Conservation (phyloP, 2,329 filamentous ascomycete species). For the Zymoseptoria pseudotritici region DNA sequence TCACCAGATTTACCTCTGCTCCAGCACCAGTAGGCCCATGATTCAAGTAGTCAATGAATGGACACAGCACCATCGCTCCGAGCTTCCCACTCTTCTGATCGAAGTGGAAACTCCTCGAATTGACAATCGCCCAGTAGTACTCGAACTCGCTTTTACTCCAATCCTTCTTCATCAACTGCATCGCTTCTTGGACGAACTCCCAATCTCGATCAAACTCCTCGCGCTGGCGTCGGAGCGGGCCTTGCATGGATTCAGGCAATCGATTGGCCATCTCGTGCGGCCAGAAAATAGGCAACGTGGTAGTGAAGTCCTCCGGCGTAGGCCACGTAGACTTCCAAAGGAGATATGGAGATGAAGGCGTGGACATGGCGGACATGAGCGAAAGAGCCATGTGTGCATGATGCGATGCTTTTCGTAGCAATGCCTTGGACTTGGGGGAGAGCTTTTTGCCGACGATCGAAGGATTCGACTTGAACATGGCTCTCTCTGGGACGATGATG, state of each 20-base stretch:
- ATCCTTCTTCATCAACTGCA: constrained; percentile 11
- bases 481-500: constrained; percentile 56
- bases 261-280: constrained; percentile 33
- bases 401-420: constrained; percentile 17
- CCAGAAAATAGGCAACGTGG: constrained; percentile 53
- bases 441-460: constrained; percentile 21
- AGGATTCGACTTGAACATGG: constrained; percentile 58
- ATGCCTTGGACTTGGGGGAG: neutral
- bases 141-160: constrained; percentile 35
- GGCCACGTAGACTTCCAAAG: constrained; percentile 47
- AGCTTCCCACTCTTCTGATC: constrained; percentile 38
- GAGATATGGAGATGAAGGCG: constrained; percentile 3
- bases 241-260: constrained; percentile 32
- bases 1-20: constrained; percentile 45
- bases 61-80: constrained; percentile 62
- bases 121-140: constrained; percentile 55
- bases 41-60: constrained; percentile 67
- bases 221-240: constrained; percentile 24
- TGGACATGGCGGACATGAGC: constrained; percentile 14
- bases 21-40: constrained; percentile 35
- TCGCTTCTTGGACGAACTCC: constrained; percentile 7
- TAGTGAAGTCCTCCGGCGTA: constrained; percentile 50
- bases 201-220: constrained; percentile 24
- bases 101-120: constrained; percentile 55
- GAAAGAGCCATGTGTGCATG: constrained; percentile 63